Evolutionary conservation across 768 basidiomycete species (phyloP), one percentile per base, ranked within the genome.

Genomic region (Sporobolomyces pararoseus): DNA sequence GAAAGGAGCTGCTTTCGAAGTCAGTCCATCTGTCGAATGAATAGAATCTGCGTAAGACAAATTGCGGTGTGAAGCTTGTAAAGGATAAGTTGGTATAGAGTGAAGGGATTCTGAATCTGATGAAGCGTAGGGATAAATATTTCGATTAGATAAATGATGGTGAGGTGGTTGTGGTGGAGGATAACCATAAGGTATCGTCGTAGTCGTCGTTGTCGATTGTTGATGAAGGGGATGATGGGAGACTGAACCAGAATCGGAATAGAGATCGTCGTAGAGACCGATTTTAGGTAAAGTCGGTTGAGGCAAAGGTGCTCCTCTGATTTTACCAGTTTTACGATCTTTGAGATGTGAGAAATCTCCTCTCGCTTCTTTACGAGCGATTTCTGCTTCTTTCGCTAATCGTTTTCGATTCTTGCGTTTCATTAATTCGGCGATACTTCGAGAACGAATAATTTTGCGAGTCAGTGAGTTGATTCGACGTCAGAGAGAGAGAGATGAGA

Each of bases 201-300:
- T n/a, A n/a, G n/a, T n/a, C n/a, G 39, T 42, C 17, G 39, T 42
- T 42, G 39, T 42, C 3, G 10, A 27, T 50, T 42, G 53, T 25
- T 49, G 53, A 12, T 47, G 60, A 12, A 7, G 29, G 4, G 42
- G 32, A 25, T 59, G 47, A 13, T 51, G 59, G 12, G 37, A n/a
- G 1, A 70, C 31, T 35, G 68, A 69, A n/a, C 52, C 68, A 2
- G 65, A n/a, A 12, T 70, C 68, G 31, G 55, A 50, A 37, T 66
- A 66, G 27, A 67, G 52, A 39, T 73, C 76, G 31, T 61, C 31
- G 73, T 89, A 89, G 64, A 94, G 88, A 53, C 96, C 83, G n/a
- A 99, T 83, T 72, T 89, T 90, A 19, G 96, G 96, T 39, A 98
- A 84, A 13, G 96, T 99, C 2, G 96, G 96, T 80, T 96, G 92